Conservation (phyloP, 2,329 filamentous ascomycete genomes). For the Hymenoscyphus salicellus region DNA sequence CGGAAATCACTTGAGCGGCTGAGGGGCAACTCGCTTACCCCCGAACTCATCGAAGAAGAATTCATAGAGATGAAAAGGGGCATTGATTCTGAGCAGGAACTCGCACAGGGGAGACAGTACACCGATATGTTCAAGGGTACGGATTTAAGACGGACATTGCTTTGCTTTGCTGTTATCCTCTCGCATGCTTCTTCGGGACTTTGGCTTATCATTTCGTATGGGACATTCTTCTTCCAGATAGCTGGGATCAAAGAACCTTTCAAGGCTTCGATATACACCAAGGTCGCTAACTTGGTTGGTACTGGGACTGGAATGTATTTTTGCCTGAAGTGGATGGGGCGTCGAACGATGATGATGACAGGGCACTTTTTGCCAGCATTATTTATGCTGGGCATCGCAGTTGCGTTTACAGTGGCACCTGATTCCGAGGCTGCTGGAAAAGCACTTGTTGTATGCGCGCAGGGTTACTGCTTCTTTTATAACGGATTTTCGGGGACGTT, state of each 20-base stretch:
- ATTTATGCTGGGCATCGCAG: slow-evolving; percentile 7
- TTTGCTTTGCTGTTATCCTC: not conserved
- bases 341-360: not conserved
- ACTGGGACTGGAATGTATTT: slow-evolving; percentile 7
- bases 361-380: not conserved
- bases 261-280: not conserved
- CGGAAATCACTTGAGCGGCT: slow-evolving; percentile 10
- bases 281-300: not conserved
- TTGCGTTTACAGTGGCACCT: not conserved
- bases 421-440: not conserved
- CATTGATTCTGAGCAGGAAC: not conserved
- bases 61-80: not conserved
- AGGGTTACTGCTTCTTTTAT: not conserved
- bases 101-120: not conserved
- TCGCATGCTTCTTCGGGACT: slow-evolving; percentile 7
- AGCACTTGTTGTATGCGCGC: not conserved
- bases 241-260: not conserved
- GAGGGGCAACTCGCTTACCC: slow-evolving; percentile 1
- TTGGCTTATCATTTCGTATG: not conserved
- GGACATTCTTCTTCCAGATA: not conserved
- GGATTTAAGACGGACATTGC: not conserved
- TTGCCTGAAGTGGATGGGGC: not conserved
- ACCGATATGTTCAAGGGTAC: not conserved
- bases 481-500: not conserved
- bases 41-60: not conserved